phyloP scores from a whole-genome alignment of 1,139 yeast species.

The Spathaspora sp. region DNA sequence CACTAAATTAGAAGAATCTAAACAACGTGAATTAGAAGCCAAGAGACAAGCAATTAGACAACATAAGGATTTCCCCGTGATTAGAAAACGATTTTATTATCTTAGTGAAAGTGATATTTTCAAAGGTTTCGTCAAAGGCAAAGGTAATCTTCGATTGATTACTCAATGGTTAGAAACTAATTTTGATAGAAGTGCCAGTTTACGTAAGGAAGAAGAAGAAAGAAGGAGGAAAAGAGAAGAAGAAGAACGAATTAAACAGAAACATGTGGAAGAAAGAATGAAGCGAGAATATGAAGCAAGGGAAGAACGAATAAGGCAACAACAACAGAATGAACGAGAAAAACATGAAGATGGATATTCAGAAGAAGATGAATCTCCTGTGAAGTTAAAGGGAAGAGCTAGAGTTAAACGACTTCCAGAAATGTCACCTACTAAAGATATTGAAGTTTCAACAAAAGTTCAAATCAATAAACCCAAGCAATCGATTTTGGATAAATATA shows the following conservation, averaged over 20 bases:
- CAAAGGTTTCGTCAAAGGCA: conserved; percentile 60
- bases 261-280: conserved; percentile 12
- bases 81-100: conserved; percentile 47
- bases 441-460: conserved; percentile 52
- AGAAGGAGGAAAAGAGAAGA: conserved; percentile 17
- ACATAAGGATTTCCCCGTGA: conserved; percentile 49
- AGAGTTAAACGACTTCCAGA: conserved; percentile 22
- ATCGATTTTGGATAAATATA: conserved; percentile 55
- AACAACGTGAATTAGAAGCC: conserved; percentile 31
- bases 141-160: conserved; percentile 56
- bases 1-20: conserved; percentile 22
- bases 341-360: conserved; percentile 9
- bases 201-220: conserved; percentile 21
- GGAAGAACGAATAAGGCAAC: conserved; percentile 12
- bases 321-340: conserved; percentile 8
- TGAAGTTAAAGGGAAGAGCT: conserved; percentile 34
- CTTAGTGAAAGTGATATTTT: conserved; percentile 52
- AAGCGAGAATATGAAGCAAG: conserved; percentile 17
- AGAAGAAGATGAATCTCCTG: conserved; percentile 36
- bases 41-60: conserved; percentile 41
- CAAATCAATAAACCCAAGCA: conserved; percentile 50
- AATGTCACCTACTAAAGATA: conserved; percentile 18
- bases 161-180: conserved; percentile 48
- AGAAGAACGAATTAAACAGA: conserved; percentile 18
- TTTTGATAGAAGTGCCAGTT: conserved; percentile 29